phyloP scores from a whole-genome alignment of 1,284 basidiomycete species.

The Cryptococcus deneoformans region DNA sequence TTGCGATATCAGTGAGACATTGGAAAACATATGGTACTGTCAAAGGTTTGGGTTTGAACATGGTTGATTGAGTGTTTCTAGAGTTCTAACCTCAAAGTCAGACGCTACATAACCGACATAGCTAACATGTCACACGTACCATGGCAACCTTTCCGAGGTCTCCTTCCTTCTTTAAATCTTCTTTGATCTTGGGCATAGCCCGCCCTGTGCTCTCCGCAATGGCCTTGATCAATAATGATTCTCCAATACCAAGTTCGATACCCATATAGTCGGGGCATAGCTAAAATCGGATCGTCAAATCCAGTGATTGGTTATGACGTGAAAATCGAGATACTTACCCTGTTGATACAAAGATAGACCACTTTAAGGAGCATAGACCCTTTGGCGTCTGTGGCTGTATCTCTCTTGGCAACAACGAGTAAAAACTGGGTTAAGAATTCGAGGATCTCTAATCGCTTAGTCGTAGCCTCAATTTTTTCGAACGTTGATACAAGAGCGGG shows the following conservation, averaged over 20 bases:
- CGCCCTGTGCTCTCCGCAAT: slow-evolving; percentile 94
- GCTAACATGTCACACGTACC: slow-evolving; percentile 52
- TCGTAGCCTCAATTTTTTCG: slow-evolving; percentile 87
- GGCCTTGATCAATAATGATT: slow-evolving; percentile 90
- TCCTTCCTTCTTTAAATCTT: slow-evolving; percentile 89
- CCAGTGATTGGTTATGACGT: neutral
- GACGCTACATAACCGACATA: too few relatives aligned
- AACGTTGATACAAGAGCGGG: slow-evolving; percentile 87
- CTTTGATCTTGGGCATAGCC: slow-evolving; percentile 75
- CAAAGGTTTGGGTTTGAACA: slow-evolving; percentile 91
- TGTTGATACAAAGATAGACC: slow-evolving; percentile 96
- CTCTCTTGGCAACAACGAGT: slow-evolving; percentile 75
- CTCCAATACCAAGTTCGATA: slow-evolving; percentile 94
- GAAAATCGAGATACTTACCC: slow-evolving; percentile 56
- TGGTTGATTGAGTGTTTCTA: slow-evolving; percentile 87
- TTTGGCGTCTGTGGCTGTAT: slow-evolving; percentile 39
- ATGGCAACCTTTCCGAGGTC: slow-evolving; percentile 95
- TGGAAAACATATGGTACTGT: slow-evolving; percentile 87
- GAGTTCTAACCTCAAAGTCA: slow-evolving; percentile 62
- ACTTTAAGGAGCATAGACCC: slow-evolving; percentile 74
- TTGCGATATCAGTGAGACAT: slow-evolving; percentile 80
- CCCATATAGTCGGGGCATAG: slow-evolving; percentile 95
- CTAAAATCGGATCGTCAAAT: slow-evolving; percentile 48
- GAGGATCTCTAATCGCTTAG: slow-evolving; percentile 92
- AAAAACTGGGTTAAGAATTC: slow-evolving; percentile 85